A percentile compares a stretch with the other conserved stretches of the same genome.
phyloP scores from a whole-genome alignment of 805 yeast genomes.

The Metschnikowia lunata region DNA sequence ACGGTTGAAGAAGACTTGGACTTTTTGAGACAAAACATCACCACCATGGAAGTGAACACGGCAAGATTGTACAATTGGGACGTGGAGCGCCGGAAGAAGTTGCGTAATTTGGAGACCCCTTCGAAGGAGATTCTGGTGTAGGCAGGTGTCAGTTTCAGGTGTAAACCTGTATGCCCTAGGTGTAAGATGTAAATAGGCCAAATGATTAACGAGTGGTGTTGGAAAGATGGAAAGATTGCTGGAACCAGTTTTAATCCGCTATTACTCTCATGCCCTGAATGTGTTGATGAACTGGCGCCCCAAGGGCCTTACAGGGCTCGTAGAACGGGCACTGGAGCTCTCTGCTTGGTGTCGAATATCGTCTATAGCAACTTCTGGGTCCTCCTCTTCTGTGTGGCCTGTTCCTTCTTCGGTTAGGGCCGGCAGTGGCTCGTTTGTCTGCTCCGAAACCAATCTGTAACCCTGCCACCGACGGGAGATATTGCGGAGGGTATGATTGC shows the following conservation, averaged over 20 bases:
- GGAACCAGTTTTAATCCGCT: no score
- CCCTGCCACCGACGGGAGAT: conserved; percentile 9
- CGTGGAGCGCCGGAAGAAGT: conserved; percentile 64
- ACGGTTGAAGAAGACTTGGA: conserved; percentile 80
- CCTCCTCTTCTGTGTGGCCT: conserved; percentile 13
- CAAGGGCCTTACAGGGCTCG: conserved; percentile 58
- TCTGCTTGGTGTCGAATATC: conserved; percentile 13
- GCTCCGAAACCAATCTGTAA: conserved; percentile 9
- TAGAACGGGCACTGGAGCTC: conserved; percentile 33
- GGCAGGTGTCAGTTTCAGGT: not conserved
- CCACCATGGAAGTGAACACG: conserved; percentile 96
- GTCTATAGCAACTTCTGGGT: conserved; percentile 22
- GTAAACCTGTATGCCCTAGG: no score
- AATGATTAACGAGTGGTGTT: no score
- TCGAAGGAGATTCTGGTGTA: no score
- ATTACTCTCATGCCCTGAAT: conserved; percentile 31
- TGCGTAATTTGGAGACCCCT: conserved; percentile 26
- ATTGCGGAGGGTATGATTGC: conserved; percentile 3
- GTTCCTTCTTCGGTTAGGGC: conserved; percentile 2
- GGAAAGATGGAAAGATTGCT: no score
- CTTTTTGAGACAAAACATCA: conserved; percentile 79
- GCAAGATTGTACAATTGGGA: conserved; percentile 91
- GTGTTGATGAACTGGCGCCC: conserved; percentile 60
- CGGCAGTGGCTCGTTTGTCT: conserved; percentile 3
- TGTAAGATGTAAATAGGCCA: no score